Base-by-base conservation (phyloP, 2,329 filamentous ascomycete species). In the Xylariaceae sp. region DNA sequence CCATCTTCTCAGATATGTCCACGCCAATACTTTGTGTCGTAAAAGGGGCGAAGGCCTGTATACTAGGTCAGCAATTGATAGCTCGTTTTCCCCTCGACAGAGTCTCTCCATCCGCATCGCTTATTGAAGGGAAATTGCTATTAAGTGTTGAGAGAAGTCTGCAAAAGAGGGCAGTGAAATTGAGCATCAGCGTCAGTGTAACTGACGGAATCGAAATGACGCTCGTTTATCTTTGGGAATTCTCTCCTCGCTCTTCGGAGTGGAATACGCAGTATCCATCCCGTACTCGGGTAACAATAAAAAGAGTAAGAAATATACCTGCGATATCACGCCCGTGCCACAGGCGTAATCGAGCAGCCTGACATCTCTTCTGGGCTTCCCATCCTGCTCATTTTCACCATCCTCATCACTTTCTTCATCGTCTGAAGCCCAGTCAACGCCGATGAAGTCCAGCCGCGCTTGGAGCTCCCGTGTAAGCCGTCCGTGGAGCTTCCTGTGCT, bases 311-410 rank as follows among this genome's bases (percentile, higher is more conserved):
- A 39, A 18, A 71, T 76, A 61, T 66, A 87, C 85, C 68, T 79
- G 76, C 12, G 85, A 86, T 58, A 88, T 74, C 51, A 81, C 70
- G 2, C 86, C 86, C 5, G 85, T 85, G 8, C 88, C 88, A 65
- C 87, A 91, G 15, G 88, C 88, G 69, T 91, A 92, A 67, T 92
- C 88, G 1, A 91, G 74, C 18, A 89, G 70, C 43, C 78, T 77
- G 40, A 83, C 74, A 52, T 62, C 65, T 63, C 62, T 72, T 45
- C 56, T 60, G 1, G 62, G 54, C 36, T 56, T 53, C 44, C 57
- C 50, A 19, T 47, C 53, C 30, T 63, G 60, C 22, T 60, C 64
- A 36, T 46, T 47, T 16, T 34, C 48, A 7, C 48, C 60, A n/a
- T 67, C 63, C 12, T 66, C 64, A 10, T 63, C 61, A 5, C 67